Evolutionary conservation across 768 basidiomycete genomes (phyloP).

Genomic region (Kondoa subrosea): DNA sequence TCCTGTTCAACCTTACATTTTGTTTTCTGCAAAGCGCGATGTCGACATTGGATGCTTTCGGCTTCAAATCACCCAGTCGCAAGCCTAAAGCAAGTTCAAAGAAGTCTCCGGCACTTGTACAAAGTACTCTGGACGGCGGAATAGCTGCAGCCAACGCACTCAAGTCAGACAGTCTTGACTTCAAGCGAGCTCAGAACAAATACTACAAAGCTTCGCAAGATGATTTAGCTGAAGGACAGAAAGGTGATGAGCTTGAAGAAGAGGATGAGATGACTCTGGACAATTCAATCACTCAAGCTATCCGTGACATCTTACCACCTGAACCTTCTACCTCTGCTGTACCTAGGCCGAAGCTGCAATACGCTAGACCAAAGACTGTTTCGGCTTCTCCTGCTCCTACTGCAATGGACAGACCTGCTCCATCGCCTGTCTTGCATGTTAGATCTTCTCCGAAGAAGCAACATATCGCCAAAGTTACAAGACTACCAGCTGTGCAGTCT

Average conservation of each 20-base stretch:
- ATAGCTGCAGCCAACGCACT: too few relatives aligned
- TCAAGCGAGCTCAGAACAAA: neutral
- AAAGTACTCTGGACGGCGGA: too few relatives aligned
- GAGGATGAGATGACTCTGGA: neutral
- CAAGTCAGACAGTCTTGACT: too few relatives aligned
- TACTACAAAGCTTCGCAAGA: neutral
- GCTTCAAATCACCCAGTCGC: too few relatives aligned
- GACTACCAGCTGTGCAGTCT: neutral
- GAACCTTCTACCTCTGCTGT: too few relatives aligned
- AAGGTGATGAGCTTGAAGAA: neutral
- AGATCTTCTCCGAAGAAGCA: neutral
- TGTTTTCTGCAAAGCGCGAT: too few relatives aligned
- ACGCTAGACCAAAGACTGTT: neutral
- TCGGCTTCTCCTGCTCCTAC: neutral
- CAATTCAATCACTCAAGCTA: neutral
- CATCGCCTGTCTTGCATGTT: neutral
- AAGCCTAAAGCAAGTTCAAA: too few relatives aligned
- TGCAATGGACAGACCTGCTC: neutral
- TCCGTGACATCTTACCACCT: neutral
- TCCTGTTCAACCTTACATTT: too few relatives aligned
- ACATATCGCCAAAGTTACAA: neutral
- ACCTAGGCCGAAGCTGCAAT: neutral
- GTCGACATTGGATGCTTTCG: too few relatives aligned
- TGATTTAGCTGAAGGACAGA: neutral
- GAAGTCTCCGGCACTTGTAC: too few relatives aligned